Evolutionary conservation across 352 stramenopile species (phyloP), one percentile per base, ranked within the genome.

Genomic region (Bremia lactucae): DNA sequence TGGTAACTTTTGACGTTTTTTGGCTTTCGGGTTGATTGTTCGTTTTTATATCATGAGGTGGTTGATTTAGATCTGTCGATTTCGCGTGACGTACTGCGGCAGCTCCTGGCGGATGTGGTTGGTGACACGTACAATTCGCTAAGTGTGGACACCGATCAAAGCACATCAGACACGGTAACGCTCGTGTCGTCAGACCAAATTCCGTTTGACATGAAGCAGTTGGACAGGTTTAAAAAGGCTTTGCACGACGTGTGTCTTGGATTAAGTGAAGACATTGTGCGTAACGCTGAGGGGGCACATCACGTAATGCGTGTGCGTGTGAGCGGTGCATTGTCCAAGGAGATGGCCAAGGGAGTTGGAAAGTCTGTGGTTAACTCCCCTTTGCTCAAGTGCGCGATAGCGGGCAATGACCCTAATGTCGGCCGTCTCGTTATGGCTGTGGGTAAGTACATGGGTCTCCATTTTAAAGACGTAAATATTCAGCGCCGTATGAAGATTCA

Each of bases 371-470:
- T 97, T 26, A 97, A 97, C 68, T 96, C 87, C 23, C 95, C 94
- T 20, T 71, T 99, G 40, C 94, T 98, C 62, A 99, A 99, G 76
- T 98, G 92, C 53, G 96, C 95, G 6, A 87, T 98, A 18, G 87
- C 91, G 8, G 96, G 96, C 35, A 98, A 98, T 51, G 96, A 99
- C 72, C 94, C 96, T 31, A 99, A 99, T 62, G 96, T 97, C 35
- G 96, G 96, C 2, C 77, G 96, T 13, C 76, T 99, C 36, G 86
- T 98, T 25, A 96, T 87, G 57, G 95, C 95, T 6, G 90, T 88
- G 56, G 96, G 96, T 56, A 97, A 95, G 51, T 98, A 95, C 69
- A 95, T 98, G 76, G 92, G 92, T 25, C 90, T 96, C 64, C 81
- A 96, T 59, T 87, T 95, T 64, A 78, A 84, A 48, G 63, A 85